A percentile compares a stretch with the other conserved stretches of the same genome.
Conservation (phyloP, 352 stramenopile species). For the Globisporangium perplexum region DNA sequence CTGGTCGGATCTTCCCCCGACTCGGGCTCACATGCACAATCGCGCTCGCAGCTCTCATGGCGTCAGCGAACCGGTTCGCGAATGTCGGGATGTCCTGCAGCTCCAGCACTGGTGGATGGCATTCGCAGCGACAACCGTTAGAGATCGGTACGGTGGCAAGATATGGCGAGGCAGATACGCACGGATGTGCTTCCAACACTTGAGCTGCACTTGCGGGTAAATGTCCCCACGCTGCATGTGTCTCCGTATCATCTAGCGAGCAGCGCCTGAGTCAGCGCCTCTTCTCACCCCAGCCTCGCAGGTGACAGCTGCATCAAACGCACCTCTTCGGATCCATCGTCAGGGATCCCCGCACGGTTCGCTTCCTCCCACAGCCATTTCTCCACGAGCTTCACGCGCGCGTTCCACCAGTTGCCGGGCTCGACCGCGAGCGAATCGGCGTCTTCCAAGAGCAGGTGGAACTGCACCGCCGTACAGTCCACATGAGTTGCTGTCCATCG, state of each 20-base stretch:
- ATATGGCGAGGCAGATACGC: conserved; percentile 5
- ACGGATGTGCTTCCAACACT: conserved; percentile 80
- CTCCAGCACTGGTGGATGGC: conserved; percentile 41
- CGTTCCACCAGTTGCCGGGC: conserved; percentile 60
- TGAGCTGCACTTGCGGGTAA: conserved; percentile 50
- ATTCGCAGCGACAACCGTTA: background rate
- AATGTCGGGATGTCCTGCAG: conserved; percentile 60
- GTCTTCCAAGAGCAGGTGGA: conserved; percentile 49
- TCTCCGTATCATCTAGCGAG: conserved; percentile 50
- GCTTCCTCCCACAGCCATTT: conserved; percentile 66
- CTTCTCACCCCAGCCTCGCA: too few species aligned
- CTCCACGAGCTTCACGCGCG: conserved; percentile 56
- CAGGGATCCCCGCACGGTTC: conserved; percentile 47
- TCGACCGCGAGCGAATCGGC: conserved; percentile 23
- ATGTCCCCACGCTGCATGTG: conserved; percentile 70
- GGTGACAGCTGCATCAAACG: background rate
- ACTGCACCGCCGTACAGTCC: conserved; percentile 14
- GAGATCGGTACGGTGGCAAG: background rate
- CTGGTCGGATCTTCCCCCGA: conserved; percentile 64
- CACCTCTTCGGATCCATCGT: conserved; percentile 72
- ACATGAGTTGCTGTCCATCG: too few species aligned
- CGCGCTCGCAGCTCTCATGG: conserved; percentile 9
- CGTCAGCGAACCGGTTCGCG: conserved; percentile 11
- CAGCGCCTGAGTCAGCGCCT: background rate
- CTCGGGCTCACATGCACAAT: conserved; percentile 39